Evolutionary conservation across 805 yeast species (phyloP), one percentile per base, ranked within the genome.

Genomic region (Spathaspora sp.): DNA sequence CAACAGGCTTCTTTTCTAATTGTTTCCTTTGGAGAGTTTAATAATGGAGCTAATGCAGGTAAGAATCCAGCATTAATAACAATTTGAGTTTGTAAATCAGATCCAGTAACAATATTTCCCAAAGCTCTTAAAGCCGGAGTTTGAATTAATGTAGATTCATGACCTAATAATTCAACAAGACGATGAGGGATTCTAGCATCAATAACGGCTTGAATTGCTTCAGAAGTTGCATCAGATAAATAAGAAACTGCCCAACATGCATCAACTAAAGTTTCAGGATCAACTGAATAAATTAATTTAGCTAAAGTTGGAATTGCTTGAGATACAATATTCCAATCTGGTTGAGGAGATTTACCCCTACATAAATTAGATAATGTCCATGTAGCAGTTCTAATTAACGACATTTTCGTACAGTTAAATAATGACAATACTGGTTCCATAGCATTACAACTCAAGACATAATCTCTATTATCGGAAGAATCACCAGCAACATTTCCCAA

Each of bases 181-280:
- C 98, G 84, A 62, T 88, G 85, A 54, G 98, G 98, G 58, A 94
- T 91, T 67, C 97, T 86, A 28, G 93, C 96, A 68, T 94, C 97
- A 55, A 94, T 87, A 49, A 94, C 98, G 7, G 97, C 96, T 76
- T 93, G 97, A 62, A 94, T 94, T 40, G 96, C 92, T 63, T 88
- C 92, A 57, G 88, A 77, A 31, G 96, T 83, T 31, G 99, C 99
- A 70, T 94, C 99, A 49, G 94, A 85, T 52, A 94, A 73, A 68
- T 94, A 94, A 1, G 97, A 89, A 50, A 94, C 91, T 12, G 98
- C 97, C 99, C 99, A 94, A 74, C 97, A 90, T 40, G 99, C 97
- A 70, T 94, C 99, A 57, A 91, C 89, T 64, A 94, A 77, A 31
- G 97, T 92, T 74, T 94, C 99, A 43, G 86, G 85, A 67, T 94